Evolutionary conservation across 73 alveolate species (phyloP).

Genomic region (Stentor coeruleus): DNA sequence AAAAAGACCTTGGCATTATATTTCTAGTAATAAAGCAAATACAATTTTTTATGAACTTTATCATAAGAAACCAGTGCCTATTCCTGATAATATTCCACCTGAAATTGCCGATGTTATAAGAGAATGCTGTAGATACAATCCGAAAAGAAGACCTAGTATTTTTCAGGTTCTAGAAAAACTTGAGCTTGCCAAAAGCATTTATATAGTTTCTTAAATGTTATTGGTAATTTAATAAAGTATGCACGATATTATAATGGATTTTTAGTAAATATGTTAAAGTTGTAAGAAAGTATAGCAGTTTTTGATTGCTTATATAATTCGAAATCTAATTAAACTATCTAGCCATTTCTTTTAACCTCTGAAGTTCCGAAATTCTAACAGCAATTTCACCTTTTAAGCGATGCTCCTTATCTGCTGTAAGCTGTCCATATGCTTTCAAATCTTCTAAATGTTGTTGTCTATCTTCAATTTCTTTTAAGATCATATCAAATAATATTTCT

Average conservation of each 20-base stretch:
- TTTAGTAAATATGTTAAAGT: too few relatives aligned
- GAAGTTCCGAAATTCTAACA: conserved; percentile 42
- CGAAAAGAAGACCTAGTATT: neutral
- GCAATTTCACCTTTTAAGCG: conserved; percentile 45
- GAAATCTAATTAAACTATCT: neutral
- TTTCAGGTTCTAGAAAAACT: neutral
- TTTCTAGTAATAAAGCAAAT: conserved; percentile 21
- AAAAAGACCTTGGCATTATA: conserved; percentile 26
- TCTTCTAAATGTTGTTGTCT: conserved; percentile 41
- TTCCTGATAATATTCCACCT: conserved; percentile 22
- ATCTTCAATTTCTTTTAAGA: conserved; percentile 47
- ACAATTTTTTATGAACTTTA: conserved; percentile 14
- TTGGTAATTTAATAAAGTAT: too few relatives aligned
- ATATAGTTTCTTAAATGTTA: neutral
- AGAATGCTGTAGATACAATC: conserved; percentile 11
- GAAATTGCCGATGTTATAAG: neutral
- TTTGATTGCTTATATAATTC: too few relatives aligned
- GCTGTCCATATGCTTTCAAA: neutral
- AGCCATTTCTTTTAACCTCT: conserved; percentile 39
- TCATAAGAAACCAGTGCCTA: conserved; percentile 23
- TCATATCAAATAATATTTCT: conserved; percentile 38
- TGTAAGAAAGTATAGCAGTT: too few relatives aligned
- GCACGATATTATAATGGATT: too few relatives aligned
- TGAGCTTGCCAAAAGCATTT: neutral
- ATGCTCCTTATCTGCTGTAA: conserved; percentile 28